phyloP scores from a whole-genome alignment of 768 basidiomycete genomes.

The Kwoniella bestiolae region DNA sequence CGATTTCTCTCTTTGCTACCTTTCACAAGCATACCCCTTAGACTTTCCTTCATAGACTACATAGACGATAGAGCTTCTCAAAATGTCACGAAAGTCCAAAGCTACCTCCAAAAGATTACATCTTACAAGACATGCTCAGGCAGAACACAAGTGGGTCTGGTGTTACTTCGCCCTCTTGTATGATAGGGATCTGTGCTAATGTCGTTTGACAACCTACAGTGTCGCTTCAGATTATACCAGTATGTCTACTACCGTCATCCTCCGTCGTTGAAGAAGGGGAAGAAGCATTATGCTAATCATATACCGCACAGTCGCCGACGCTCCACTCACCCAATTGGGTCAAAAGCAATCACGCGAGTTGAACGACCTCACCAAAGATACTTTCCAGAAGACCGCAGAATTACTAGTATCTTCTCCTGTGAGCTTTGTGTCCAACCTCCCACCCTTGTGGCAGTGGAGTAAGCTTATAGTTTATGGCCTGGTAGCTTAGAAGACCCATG shows the following conservation, averaged over 20 bases:
- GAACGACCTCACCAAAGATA: constrained; percentile 45
- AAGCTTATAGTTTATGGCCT: background rate
- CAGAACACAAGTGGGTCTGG: constrained; percentile 50
- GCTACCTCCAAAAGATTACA: constrained; percentile 39
- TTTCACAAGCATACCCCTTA: too few species aligned
- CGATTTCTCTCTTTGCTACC: too few species aligned
- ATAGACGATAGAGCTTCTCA: too few species aligned
- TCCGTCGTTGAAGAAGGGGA: background rate
- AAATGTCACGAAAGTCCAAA: background rate
- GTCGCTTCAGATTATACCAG: constrained; percentile 52
- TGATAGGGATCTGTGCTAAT: constrained; percentile 6
- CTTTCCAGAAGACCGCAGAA: constrained; percentile 47
- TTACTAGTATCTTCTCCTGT: constrained; percentile 51
- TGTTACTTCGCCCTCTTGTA: background rate
- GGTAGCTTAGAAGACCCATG: constrained; percentile 50
- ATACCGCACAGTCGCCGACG: constrained; percentile 44
- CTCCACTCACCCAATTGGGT: constrained; percentile 52
- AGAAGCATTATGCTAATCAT: background rate
- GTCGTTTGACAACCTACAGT: constrained; percentile 24
- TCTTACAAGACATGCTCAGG: constrained; percentile 52
- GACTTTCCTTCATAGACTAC: too few species aligned
- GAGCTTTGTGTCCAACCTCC: background rate
- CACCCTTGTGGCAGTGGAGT: background rate
- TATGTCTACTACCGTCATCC: constrained; percentile 12
- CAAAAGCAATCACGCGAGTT: constrained; percentile 44